phyloP scores from a whole-genome alignment of 75 land plant genomes.

The Pseudotsuga menziesii region DNA sequence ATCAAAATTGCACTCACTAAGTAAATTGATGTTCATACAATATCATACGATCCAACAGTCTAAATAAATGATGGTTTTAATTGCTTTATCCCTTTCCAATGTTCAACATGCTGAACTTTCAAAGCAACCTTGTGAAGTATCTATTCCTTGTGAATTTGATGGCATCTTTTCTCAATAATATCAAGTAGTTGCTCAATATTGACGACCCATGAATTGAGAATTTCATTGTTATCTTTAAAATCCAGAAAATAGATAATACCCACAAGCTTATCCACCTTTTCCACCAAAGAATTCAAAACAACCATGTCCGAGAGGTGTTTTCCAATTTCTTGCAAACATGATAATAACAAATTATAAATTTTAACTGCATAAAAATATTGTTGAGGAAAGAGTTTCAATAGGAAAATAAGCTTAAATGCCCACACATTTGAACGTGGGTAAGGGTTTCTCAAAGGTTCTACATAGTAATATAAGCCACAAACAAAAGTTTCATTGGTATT shows the following conservation, averaged over 20 bases:
- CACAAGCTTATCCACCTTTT: constrained; percentile 90
- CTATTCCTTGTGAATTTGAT: constrained; percentile 97
- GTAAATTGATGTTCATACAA: too few species aligned
- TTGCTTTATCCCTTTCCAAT: too few species aligned
- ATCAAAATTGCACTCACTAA: too few species aligned
- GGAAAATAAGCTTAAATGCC: background rate
- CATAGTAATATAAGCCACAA: background rate
- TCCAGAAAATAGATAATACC: constrained; percentile 79
- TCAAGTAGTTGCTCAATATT: constrained; percentile 95
- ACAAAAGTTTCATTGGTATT: background rate
- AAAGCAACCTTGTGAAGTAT: constrained; percentile 93
- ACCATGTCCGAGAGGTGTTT: constrained; percentile 98
- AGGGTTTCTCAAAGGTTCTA: too few species aligned
- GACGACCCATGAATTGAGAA: constrained; percentile 89
- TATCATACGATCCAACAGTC: too few species aligned
- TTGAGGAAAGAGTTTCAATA: background rate
- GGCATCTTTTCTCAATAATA: constrained; percentile 98
- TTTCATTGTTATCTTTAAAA: constrained; percentile 79
- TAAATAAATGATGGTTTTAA: too few species aligned
- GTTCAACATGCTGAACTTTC: constrained; percentile 46
- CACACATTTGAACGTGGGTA: background rate
- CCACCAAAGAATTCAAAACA: constrained; percentile 79
- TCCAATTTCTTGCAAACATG: constrained; percentile 71
- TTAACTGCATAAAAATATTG: background rate
- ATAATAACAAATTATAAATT: background rate